Evolutionary conservation across 2,329 filamentous ascomycete species (phyloP).

Genomic region (Colletotrichum sp.): DNA sequence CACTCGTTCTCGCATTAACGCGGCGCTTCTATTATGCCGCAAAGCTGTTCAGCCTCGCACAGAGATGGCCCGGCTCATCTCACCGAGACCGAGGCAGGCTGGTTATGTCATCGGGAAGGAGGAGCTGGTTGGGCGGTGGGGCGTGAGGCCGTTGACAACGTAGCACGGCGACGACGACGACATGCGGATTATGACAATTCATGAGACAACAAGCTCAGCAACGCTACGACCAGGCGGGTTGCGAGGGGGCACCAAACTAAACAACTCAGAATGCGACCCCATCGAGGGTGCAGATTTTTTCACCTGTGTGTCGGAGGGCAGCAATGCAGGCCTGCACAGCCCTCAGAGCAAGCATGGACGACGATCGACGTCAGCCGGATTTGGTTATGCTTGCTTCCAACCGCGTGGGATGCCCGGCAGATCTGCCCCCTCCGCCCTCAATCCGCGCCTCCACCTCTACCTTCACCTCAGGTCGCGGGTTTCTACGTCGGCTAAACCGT

Average conservation of each 20-base stretch:
- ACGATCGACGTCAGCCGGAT: not conserved
- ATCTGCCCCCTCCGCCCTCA: not conserved
- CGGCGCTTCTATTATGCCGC: not conserved
- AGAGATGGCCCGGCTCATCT: not conserved
- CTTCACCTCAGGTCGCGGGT: not conserved
- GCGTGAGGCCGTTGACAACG: not conserved
- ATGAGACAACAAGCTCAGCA: not conserved
- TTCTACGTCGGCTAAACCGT: not conserved
- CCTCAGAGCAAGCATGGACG: slow-evolving; percentile 4
- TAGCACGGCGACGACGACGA: not conserved
- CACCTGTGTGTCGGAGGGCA: slow-evolving; percentile 12
- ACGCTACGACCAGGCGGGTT: not conserved
- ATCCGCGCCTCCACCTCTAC: not conserved
- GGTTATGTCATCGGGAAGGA: not conserved
- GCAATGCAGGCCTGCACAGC: slow-evolving; percentile 3
- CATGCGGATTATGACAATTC: slow-evolving; percentile 6
- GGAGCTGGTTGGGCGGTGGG: not conserved
- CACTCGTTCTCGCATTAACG: not conserved
- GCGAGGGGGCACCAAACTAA: not conserved
- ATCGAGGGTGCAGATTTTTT: not conserved
- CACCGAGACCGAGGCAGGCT: not conserved
- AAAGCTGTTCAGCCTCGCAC: not conserved
- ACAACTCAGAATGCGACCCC: not conserved
- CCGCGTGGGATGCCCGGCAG: slow-evolving; percentile 3
- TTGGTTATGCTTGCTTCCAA: slow-evolving; percentile 17